phyloP scores from a whole-genome alignment of 2,329 filamentous ascomycete species.

The Helicocarpus griseus region DNA sequence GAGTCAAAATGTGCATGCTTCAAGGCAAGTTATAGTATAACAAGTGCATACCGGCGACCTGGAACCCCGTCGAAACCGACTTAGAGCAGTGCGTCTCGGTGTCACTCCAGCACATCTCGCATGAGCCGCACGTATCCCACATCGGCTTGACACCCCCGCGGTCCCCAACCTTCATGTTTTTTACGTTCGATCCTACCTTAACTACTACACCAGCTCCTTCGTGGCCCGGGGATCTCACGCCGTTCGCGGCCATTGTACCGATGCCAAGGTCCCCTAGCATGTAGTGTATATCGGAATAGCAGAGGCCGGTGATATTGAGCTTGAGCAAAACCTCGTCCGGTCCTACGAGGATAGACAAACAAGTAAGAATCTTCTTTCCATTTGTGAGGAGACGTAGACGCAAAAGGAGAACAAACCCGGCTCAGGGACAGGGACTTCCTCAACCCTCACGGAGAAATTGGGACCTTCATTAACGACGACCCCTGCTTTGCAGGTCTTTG shows the following conservation, averaged over 20 bases:
- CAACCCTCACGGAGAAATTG: conserved; percentile 39
- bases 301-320: conserved; percentile 46
- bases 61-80: conserved; percentile 41
- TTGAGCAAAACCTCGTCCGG: conserved; percentile 48
- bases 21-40: background rate
- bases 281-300: too few species aligned
- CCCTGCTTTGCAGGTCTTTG: conserved; percentile 42
- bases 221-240: too few species aligned
- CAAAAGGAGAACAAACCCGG: conserved; percentile 26
- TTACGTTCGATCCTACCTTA: conserved; percentile 45
- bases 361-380: background rate
- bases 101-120: too few species aligned
- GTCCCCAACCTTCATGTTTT: conserved; percentile 44
- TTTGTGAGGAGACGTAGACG: background rate
- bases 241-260: too few species aligned
- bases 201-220: conserved; percentile 51
- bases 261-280: too few species aligned
- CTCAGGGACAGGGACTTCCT: conserved; percentile 40
- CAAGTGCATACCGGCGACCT: conserved; percentile 12
- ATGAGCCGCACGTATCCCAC: too few species aligned
- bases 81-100: too few species aligned
- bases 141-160: too few species aligned
- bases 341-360: conserved; percentile 22
- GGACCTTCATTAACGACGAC: conserved; percentile 43
- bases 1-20: background rate